Evolutionary conservation across 2,329 filamentous ascomycete genomes (phyloP).

Genomic region (Pezicula neosporulosa): DNA sequence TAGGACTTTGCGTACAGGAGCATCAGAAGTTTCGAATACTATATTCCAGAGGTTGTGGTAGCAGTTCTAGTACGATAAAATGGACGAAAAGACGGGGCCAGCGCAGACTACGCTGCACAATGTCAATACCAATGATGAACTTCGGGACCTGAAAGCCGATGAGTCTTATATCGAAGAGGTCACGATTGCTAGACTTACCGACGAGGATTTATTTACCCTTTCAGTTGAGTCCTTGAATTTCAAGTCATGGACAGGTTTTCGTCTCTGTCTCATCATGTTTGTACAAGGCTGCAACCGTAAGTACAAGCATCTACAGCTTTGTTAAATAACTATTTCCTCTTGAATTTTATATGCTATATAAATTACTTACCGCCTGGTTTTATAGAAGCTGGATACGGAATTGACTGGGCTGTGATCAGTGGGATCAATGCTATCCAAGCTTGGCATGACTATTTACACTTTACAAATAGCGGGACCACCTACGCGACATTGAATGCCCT

Average conservation of each 20-base stretch:
- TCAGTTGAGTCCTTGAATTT: slow-evolving; percentile 37
- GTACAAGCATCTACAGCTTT: no score
- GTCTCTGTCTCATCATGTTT: slow-evolving; percentile 38
- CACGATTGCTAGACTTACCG: slow-evolving; percentile 39
- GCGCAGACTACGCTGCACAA: background rate
- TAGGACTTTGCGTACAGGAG: background rate
- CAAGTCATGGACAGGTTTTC: slow-evolving; percentile 36
- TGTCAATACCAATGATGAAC: slow-evolving; percentile 18
- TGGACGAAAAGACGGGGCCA: slow-evolving; percentile 1
- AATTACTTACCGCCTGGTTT: background rate
- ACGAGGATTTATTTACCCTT: slow-evolving; percentile 40
- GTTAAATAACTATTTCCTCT: no score
- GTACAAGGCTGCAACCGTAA: slow-evolving; percentile 41
- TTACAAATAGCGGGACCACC: slow-evolving; percentile 34
- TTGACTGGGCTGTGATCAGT: slow-evolving; percentile 46
- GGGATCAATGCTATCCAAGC: slow-evolving; percentile 39
- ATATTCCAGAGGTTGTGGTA: background rate
- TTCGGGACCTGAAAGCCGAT: slow-evolving; percentile 28
- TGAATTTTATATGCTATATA: no score
- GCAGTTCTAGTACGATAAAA: background rate
- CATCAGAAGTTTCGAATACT: no score
- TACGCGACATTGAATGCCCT: slow-evolving; percentile 39
- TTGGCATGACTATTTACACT: slow-evolving; percentile 42
- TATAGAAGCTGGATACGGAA: slow-evolving; percentile 36
- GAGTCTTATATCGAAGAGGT: slow-evolving; percentile 39